Evolutionary conservation across 1,284 basidiomycete species (phyloP), one percentile per base, ranked within the genome.

Genomic region (Heliocybe sulcata): DNA sequence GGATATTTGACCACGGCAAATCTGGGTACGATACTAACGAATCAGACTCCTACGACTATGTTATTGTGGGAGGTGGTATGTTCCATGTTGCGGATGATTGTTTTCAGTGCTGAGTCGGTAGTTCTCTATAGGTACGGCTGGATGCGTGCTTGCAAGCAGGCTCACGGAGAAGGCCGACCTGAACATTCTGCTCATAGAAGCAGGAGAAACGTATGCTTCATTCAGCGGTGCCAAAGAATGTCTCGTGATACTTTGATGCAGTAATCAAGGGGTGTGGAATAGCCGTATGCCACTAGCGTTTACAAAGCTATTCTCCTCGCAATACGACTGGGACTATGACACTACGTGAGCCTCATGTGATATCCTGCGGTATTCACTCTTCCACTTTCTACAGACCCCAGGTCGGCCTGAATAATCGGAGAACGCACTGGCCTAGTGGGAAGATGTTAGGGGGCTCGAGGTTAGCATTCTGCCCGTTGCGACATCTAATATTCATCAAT

Each of bases 361-460:
- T 38, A 6, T 23, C 8, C 26, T 10, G 26, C n/a, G 48, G 11
- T 9, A 50, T n/a, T 6, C n/a, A 10, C 8, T 23, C 19, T n/a
- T 23, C n/a, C 9, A 11, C 53, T 29, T 35, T 2, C 1, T 27
- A 10, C 29, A 67, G 65, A 20, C 64, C 66, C 16, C 64, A 67
- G 47, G 6, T 57, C 16, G 53, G 55, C 0, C 55, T 65, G 9
- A 57, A 63, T 27, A 57, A 61, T 12, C 64, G 67, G 2, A 51
- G 56, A 20, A 45, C 68, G 26, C 59, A 61, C 35, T 66, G 64
- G 56, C 65, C 70, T 1, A 64, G 70, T 19, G 69, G 68, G 2
- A 73, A 70, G 55, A 58, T 73, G 35, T 63, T 74, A 23, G 72
- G 72, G 1, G 72, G 72, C 1, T 64, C 61, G 35, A 64, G 64